Percentiles rank a stretch among this genome's conserved stretches.
Conservation (phyloP, 768 basidiomycete species). For the Boletus reticulatus region DNA sequence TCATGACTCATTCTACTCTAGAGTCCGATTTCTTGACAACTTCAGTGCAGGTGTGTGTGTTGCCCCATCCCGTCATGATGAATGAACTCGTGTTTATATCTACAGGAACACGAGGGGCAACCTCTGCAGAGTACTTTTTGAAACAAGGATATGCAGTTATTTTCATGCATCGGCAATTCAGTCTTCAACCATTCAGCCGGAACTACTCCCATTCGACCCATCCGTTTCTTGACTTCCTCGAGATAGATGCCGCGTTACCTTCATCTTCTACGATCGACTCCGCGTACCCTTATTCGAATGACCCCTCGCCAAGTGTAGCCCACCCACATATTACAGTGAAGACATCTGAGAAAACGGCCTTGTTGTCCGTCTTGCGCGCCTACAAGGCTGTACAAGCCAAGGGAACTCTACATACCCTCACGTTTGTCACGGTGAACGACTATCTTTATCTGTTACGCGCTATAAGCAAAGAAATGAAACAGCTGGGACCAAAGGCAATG, state of each 20-base stretch:
- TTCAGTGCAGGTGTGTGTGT: constrained; percentile 91
- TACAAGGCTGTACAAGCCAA: constrained; percentile 79
- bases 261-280: constrained; percentile 20
- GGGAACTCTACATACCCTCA: constrained; percentile 78
- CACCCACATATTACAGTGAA: constrained; percentile 63
- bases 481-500: constrained; percentile 70
- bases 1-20: constrained; percentile 35
- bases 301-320: constrained; percentile 23
- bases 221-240: constrained; percentile 94
- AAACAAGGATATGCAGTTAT: constrained; percentile 95
- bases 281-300: constrained; percentile 27
- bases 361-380: constrained; percentile 69
- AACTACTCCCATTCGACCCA: constrained; percentile 99
- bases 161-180: constrained; percentile 98
- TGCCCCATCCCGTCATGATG: background rate
- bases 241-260: constrained; percentile 44
- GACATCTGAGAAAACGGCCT: constrained; percentile 56
- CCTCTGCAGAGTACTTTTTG: constrained; percentile 97
- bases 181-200: constrained; percentile 93
- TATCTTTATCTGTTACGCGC: constrained; percentile 91
- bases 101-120: constrained; percentile 90
- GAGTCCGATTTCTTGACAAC: constrained; percentile 97
- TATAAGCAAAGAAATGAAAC: constrained; percentile 73
- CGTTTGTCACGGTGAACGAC: constrained; percentile 93
- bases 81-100: constrained; percentile 2